Base-by-base conservation (phyloP, 2,329 filamentous ascomycete species). In the Venturiaceae sp. region DNA sequence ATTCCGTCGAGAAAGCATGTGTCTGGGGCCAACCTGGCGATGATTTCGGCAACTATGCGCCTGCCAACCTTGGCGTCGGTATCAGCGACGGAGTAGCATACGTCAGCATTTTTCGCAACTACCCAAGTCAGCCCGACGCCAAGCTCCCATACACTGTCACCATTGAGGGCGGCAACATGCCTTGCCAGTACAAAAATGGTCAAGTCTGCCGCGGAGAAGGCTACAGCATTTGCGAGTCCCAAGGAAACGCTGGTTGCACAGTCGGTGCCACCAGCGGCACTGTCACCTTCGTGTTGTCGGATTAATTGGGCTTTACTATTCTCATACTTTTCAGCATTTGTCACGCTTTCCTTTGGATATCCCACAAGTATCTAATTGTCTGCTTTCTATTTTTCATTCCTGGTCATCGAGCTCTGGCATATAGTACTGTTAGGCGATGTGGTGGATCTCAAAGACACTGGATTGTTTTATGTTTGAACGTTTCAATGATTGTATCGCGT, bases 1-100 rank as follows among this genome's bases (percentile, higher is more conserved):
- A 87, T 57, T 66, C 74, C 19, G 75, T 84, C 60, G 71, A 83
- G 63, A 74, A 92, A 13, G 88, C 83, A 55, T 99, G 94, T 76
- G 74, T 81, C 60, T 97, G 94, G 94, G 77, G 82, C 58, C 68
- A 76, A 60, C 74, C 78, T 62, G 72, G 79, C 60, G 85, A 94
- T 64, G 96, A 97, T 83, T 96, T 79, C 59, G 85, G 94, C 64
- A 96, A 99, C 83, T 96, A 82, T 81, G 86, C 94, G 53, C 92
- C 94, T 32, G 76, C 90, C 66, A 92, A 92, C 76, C 77, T 96
- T 57, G 92, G 92, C 71, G 85, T 91, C 61, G 90, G 92, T 62
- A 82, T 83, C 72, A 82, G 80, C 69, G 72, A 80, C 66, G 84
- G 87, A 68, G 75, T 74, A 62, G 94, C 87, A 44, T 97, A 83